Base-by-base conservation (phyloP, 805 yeast genomes). In the Komagataella populi region DNA sequence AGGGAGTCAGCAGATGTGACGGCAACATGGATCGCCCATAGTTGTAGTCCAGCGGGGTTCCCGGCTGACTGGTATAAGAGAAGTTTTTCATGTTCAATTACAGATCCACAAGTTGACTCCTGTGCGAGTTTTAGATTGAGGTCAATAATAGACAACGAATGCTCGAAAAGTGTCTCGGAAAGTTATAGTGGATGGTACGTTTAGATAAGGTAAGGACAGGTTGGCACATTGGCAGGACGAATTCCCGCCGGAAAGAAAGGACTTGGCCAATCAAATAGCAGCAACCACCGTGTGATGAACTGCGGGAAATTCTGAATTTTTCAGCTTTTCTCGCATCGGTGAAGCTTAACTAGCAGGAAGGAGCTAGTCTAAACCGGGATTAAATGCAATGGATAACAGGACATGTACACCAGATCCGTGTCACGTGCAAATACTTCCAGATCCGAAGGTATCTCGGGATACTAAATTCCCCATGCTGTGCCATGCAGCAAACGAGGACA, bases 21-120 rank as follows among this genome's bases (percentile, higher is more conserved):
- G 89, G 89, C 17, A 83, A 65, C 70, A 82, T 71, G 12, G 82
- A 74, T 4, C 78, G 74, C 6, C 84, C 81, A 57, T 80, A 81
- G 3, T 74, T 66, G 52, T 75, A 62, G 59, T 82, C 87, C 57
- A 80, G 72, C 1, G 87, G 86, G 2, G 83, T 73, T 45, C 63
- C 70, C 2, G 80, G 79, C 3, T 30, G 39, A 30, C 39, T 30
- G n/a, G 39, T 30, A 30, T 30, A 30, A 30, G 39, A 30, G 39
- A 30, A 30, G 39, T 30, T 30, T 30, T 30, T 30, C 39, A 30
- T 30, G 39, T 30, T 30, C 39, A 30, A 30, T 30, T 30, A 30
- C 8, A 30, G 39, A 30, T 30, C 39, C 14, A 30, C 39, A 14
- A 30, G 39, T 30, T 24, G n/a, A 30, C 8, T 12, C n/a, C 39